Percentiles rank a stretch among this genome's conserved stretches.
Conservation (phyloP, 1,284 basidiomycete species). For the Rhizoctonia solani region DNA sequence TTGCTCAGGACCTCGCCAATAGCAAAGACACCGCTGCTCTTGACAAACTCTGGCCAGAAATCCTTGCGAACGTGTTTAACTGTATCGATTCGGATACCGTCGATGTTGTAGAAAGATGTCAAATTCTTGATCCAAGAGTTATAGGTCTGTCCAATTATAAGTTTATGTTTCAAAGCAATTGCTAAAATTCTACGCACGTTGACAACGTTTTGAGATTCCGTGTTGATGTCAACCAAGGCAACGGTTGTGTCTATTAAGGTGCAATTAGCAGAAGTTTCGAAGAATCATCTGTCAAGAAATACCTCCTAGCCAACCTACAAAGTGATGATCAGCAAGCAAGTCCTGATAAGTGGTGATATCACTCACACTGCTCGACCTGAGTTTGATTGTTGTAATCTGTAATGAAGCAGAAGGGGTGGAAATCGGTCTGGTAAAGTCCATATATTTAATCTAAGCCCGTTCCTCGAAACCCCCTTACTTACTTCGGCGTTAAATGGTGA, state of each 20-base stretch:
- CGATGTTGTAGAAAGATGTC: constrained; percentile 47
- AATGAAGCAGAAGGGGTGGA: constrained; percentile 49
- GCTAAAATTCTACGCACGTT: constrained; percentile 13
- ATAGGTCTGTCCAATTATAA: constrained; percentile 37
- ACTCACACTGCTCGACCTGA: constrained; percentile 49
- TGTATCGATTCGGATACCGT: constrained; percentile 52
- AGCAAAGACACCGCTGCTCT: constrained; percentile 49
- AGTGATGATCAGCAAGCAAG: constrained; percentile 29
- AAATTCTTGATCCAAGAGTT: constrained; percentile 50
- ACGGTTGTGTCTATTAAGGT: constrained; percentile 48
- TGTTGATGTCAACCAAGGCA: constrained; percentile 51
- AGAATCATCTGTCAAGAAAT: neutral
- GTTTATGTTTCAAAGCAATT: neutral
- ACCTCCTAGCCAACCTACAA: constrained; percentile 16
- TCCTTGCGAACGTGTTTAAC: constrained; percentile 54
- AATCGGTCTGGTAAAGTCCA: constrained; percentile 42
- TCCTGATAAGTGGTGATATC: constrained; percentile 20
- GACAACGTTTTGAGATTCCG: constrained; percentile 49
- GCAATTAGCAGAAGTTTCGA: constrained; percentile 38
- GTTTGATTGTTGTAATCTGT: constrained; percentile 49
- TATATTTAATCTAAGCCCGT: neutral
- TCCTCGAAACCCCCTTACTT: neutral
- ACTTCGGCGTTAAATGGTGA: constrained; percentile 45
- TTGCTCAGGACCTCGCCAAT: constrained; percentile 51
- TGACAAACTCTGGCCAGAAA: constrained; percentile 52